A percentile compares a stretch with the other conserved stretches of the same genome.
Evolutionary conservation across 768 basidiomycete species (phyloP).

Genomic region (Lentinula detonsa): DNA sequence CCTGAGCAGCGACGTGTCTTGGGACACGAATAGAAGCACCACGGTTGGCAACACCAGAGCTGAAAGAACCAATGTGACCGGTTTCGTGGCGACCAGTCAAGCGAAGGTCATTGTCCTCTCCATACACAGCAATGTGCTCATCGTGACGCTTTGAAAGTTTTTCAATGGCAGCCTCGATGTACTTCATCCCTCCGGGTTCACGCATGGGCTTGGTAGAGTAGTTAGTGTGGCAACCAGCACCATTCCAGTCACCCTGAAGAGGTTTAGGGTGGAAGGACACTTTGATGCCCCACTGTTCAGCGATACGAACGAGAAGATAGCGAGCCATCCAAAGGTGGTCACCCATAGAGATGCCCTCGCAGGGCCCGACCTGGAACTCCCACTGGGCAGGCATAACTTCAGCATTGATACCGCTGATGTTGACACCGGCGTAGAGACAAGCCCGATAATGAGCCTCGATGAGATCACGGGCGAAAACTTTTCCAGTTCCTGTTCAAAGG

Average conservation of each 20-base stretch:
- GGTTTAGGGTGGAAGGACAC: constrained; percentile 99
- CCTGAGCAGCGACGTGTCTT: constrained; percentile 85
- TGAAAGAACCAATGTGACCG: constrained; percentile 86
- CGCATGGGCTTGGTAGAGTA: constrained; percentile 94
- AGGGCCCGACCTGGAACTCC: constrained; percentile 99
- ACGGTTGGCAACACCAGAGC: constrained; percentile 94
- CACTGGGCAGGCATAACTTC: constrained; percentile 99
- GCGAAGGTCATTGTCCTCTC: constrained; percentile 95
- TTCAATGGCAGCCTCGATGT: constrained; percentile 89
- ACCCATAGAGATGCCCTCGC: constrained; percentile 96
- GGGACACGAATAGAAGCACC: constrained; percentile 97
- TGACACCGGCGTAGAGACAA: constrained; percentile 91
- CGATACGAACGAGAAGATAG: constrained; percentile 91
- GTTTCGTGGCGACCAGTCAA: constrained; percentile 98
- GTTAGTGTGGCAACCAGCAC: constrained; percentile 98
- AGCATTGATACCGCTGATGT: constrained; percentile 99
- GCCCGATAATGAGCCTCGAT: constrained; percentile 99
- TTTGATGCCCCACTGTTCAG: constrained; percentile 96
- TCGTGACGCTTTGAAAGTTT: constrained; percentile 87
- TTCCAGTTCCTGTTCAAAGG: constrained; percentile 70
- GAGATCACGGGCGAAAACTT: constrained; percentile 97
- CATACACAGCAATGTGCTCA: constrained; percentile 96
- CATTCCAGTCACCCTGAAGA: constrained; percentile 97
- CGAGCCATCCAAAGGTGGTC: constrained; percentile 99
- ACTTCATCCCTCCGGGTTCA: constrained; percentile 87